Evolutionary conservation across 2,329 filamentous ascomycete genomes (phyloP).

Genomic region (Paracamarosporium sp.): DNA sequence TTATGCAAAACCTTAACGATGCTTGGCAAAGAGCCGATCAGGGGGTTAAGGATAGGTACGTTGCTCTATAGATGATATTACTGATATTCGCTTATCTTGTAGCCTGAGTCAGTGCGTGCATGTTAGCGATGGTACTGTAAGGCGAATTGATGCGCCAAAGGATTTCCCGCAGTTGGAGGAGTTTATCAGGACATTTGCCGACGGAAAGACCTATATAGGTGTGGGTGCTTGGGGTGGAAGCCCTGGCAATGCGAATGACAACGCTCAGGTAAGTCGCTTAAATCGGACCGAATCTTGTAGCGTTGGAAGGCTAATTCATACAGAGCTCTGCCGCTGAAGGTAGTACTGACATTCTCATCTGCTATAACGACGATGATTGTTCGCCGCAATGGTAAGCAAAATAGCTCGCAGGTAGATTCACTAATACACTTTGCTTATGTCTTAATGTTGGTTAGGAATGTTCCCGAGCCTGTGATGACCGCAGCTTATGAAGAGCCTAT

Average conservation of each 20-base stretch:
- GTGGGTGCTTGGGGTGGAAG: slow-evolving; percentile 47
- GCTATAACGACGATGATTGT: slow-evolving; percentile 44
- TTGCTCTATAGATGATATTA: neutral
- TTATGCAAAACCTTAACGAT: slow-evolving; percentile 49
- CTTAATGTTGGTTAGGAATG: neutral
- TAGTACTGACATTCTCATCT: slow-evolving; percentile 49
- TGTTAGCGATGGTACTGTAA: slow-evolving; percentile 7
- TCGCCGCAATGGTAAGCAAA: slow-evolving; percentile 7
- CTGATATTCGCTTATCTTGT: neutral
- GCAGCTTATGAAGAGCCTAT: neutral
- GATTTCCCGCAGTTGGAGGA: slow-evolving; percentile 44
- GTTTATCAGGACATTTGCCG: slow-evolving; percentile 48
- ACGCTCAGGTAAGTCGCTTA: slow-evolving; percentile 31
- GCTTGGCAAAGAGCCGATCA: slow-evolving; percentile 43
- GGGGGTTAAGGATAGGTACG: slow-evolving; percentile 31
- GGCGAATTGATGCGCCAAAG: slow-evolving; percentile 43
- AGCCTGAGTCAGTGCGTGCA: slow-evolving; percentile 43
- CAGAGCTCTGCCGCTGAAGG: slow-evolving; percentile 46
- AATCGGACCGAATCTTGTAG: neutral
- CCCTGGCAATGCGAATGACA: slow-evolving; percentile 42
- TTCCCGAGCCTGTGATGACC: neutral
- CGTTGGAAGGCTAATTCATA: neutral
- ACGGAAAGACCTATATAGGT: slow-evolving; percentile 48
- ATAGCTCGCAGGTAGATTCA: slow-evolving; percentile 5
- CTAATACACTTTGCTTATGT: slow-evolving; percentile 5